phyloP scores from a whole-genome alignment of 169 alveolate genomes.

The Plasmodium coatneyi region DNA sequence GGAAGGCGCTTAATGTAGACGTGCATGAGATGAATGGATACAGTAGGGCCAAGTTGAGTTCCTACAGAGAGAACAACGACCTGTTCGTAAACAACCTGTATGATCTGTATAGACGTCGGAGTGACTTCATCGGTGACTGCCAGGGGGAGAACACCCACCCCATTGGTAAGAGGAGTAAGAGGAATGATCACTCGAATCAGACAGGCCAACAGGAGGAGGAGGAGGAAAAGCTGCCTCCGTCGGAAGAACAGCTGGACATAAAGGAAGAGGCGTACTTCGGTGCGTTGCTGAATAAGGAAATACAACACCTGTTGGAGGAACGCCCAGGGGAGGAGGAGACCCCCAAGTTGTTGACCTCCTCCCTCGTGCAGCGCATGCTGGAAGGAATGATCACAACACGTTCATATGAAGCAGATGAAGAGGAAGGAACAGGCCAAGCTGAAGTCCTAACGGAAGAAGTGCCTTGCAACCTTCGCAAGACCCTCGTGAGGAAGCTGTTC shows the following conservation, averaged over 20 bases:
- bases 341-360: neutral
- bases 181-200: neutral
- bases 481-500: neutral
- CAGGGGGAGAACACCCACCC: neutral
- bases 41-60: neutral
- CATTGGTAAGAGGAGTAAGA: neutral
- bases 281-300: conserved; percentile 6
- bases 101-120: neutral
- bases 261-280: neutral
- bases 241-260: neutral
- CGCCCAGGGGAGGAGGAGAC: neutral
- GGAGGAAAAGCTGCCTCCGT: neutral
- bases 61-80: neutral
- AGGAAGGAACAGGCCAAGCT: neutral
- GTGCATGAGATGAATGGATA: neutral
- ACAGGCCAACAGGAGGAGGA: neutral
- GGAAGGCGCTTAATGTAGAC: conserved; percentile 30
- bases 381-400: neutral
- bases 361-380: neutral
- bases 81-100: neutral
- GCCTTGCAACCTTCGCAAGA: neutral
- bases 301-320: neutral
- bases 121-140: neutral
- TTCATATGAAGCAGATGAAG: neutral
- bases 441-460: neutral